These are phyloP conservation scores for Plasmodium vivax DNA, from an alignment of 169 alveolate species.

Conservation along the genomic window DNA sequence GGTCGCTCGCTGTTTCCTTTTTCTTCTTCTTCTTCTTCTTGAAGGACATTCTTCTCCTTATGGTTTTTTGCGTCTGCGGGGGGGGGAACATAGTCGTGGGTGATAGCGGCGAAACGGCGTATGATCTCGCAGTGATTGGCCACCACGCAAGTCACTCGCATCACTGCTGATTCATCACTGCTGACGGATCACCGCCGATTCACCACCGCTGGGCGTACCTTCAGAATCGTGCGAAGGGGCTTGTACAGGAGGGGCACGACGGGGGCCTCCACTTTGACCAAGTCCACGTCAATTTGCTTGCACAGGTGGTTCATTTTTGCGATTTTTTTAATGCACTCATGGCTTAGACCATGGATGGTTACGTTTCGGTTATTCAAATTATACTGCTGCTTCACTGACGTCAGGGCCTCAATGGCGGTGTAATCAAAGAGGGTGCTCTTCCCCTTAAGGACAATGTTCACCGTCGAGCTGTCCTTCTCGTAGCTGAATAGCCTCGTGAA, in stretches of 20 bases:
- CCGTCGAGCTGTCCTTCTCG: constrained; percentile 86
- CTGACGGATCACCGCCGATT: not conserved
- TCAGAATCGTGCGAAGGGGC: constrained; percentile 39
- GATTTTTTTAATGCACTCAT: constrained; percentile 88
- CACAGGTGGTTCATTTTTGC: constrained; percentile 88
- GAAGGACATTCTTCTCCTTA: constrained; percentile 57
- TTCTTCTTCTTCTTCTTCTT: constrained; percentile 56
- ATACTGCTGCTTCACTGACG: constrained; percentile 79
- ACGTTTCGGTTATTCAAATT: constrained; percentile 24
- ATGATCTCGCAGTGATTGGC: not conserved
- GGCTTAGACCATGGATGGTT: constrained; percentile 84
- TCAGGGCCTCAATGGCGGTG: constrained; percentile 87
- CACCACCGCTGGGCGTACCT: not conserved
- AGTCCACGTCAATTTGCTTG: constrained; percentile 86
- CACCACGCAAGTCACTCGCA: not conserved
- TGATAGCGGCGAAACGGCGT: not conserved
- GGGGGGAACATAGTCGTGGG: not conserved
- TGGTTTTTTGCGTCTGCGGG: constrained; percentile 51
- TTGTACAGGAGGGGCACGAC: constrained; percentile 83
- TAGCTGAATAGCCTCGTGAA: constrained; percentile 84
- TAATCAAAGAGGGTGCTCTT: constrained; percentile 86
- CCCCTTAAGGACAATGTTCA: constrained; percentile 82
- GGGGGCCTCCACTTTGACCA: constrained; percentile 86
- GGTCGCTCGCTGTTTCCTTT: not conserved
- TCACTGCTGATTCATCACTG: not conserved